Evolutionary conservation across 345 rosid species (phyloP), one percentile per base, ranked within the genome.

Genomic region (Limnanthes douglasii): DNA sequence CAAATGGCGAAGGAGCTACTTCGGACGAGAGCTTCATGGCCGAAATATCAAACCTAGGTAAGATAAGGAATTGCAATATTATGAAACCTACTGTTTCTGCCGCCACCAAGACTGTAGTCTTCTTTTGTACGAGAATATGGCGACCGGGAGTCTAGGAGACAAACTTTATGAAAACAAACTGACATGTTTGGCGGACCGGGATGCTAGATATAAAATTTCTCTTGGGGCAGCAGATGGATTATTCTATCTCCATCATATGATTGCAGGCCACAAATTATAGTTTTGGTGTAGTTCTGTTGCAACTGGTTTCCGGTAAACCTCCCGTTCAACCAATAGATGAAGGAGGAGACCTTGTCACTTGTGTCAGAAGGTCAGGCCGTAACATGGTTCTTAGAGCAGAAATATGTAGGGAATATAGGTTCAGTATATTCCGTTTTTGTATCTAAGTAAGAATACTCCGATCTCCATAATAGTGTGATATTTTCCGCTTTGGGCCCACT

Each of bases 211-310:
- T 28, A 43, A 33, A 48, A 62, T 72, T 55, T 75, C 75, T 50
- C 50, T 72, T 27, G 75, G 80, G 13, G 75, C 75, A 2, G 80
- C 80, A 7, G 69, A 72, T 60, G 80, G 80, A 15, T 49, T 72
- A 39, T 49, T 58, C 41, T 72, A 72, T 50, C 66, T 72, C 14
- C 80, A 72, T 53, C 60, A 61, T n/a, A n/a, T 31, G 80, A 68
- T 31, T 72, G 75, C 43, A 72, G 66, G 51, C 80, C 75, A 2
- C 60, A 45, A 7, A 72, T 72, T 9, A 74, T 40, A 74, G 84
- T 50, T 74, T 66, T 18, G 84, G 84, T 11, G 78, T 74, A 0
- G 75, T 74, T 17, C 61, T 63, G 17, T 34, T 63, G 40, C 64
- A 63, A 17, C 51, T 63, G 19, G 31, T 63, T 5, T 70, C 84